phyloP scores from a whole-genome alignment of 371 early-diverging fungal genomes.

The Dentiscutata heterogama region DNA sequence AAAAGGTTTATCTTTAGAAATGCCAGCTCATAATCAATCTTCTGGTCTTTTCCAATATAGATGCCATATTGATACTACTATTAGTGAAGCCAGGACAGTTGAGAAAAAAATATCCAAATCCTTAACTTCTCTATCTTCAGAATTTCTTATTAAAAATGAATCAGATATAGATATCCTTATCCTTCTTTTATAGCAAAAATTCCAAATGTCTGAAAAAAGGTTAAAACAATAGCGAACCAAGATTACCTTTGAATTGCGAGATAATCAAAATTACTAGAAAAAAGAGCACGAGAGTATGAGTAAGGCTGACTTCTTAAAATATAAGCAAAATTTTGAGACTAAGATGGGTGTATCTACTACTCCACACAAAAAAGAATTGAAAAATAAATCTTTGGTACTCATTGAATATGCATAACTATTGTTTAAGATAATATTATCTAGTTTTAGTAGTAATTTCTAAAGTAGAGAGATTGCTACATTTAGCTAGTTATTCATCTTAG shows the following conservation, averaged over 20 bases:
- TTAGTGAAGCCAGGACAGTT: constrained; percentile 39
- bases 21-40: constrained; percentile 24
- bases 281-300: constrained; percentile 37
- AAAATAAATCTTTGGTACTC: constrained; percentile 27
- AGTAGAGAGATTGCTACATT: too few relatives aligned
- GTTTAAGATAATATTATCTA: constrained; percentile 2
- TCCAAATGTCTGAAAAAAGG: constrained; percentile 36
- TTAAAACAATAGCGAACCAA: constrained; percentile 29
- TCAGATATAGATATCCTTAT: too few relatives aligned
- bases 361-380: too few relatives aligned
- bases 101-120: too few relatives aligned
- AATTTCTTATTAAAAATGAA: too few relatives aligned
- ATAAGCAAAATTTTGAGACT: too few relatives aligned
- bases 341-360: too few relatives aligned
- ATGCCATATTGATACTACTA: constrained; percentile 37
- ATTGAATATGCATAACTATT: too few relatives aligned
- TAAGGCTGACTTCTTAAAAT: constrained; percentile 19
- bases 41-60: constrained; percentile 10
- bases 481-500: neutral
- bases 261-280: constrained; percentile 40
- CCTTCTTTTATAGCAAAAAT: constrained; percentile 38
- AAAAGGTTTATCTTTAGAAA: constrained; percentile 38
- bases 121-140: too few relatives aligned
- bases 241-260: too few relatives aligned
- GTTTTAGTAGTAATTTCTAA: constrained; percentile 8